Evolutionary conservation across 176 grass and related monocot genomes (phyloP).

Genomic region (Aegilops umbellulata): DNA sequence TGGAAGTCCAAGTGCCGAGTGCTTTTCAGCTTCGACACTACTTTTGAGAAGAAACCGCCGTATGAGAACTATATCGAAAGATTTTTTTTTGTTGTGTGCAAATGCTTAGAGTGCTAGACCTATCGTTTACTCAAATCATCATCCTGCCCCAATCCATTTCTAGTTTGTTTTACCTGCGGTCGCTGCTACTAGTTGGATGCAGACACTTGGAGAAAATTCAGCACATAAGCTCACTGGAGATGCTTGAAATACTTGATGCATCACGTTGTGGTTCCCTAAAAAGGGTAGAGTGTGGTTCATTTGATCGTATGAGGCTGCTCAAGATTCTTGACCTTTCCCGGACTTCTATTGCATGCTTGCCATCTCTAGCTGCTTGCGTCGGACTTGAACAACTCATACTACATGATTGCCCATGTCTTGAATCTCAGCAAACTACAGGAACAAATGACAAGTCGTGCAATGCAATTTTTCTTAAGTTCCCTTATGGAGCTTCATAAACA

Average conservation of each 20-base stretch:
- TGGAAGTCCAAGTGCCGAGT: too few species aligned
- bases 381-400: neutral
- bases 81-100: neutral
- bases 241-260: neutral
- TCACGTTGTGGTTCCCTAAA: conserved; percentile 21
- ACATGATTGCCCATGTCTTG: neutral
- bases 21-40: too few species aligned
- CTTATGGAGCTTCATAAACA: conserved; percentile 12
- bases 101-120: neutral
- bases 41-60: too few species aligned
- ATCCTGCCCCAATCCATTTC: neutral
- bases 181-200: conserved; percentile 24
- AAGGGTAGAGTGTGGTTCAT: neutral
- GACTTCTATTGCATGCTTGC: neutral
- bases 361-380: neutral
- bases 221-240: neutral
- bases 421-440: neutral
- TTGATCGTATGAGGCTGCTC: conserved; percentile 18
- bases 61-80: too few species aligned
- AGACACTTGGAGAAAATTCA: conserved; percentile 14
- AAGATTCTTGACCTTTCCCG: conserved; percentile 30
- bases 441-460: too few species aligned
- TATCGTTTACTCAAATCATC: neutral
- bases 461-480: neutral
- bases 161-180: neutral